Evolutionary conservation across 768 basidiomycete genomes (phyloP).

Genomic region (Suillus ampliporus): DNA sequence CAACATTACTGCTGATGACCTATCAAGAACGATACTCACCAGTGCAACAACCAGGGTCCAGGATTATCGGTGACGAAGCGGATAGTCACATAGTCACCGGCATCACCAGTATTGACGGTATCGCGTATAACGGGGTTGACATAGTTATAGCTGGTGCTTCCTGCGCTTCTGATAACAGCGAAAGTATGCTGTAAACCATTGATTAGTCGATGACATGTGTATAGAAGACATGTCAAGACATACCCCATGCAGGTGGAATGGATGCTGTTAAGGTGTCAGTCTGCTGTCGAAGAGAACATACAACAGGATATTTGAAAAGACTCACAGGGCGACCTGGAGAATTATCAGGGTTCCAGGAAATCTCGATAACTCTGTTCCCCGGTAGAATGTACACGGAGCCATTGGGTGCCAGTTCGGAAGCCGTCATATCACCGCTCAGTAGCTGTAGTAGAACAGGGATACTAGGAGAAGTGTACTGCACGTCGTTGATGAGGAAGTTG

Average conservation of each 20-base stretch:
- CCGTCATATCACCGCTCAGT: slow-evolving; percentile 42
- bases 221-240: not conserved
- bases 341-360: slow-evolving; percentile 25
- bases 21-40: not conserved
- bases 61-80: slow-evolving; percentile 3
- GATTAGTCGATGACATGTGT: not conserved
- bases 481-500: slow-evolving; percentile 36
- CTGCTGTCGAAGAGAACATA: not conserved
- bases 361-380: slow-evolving; percentile 51
- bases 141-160: not conserved
- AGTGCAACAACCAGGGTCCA: slow-evolving; percentile 3
- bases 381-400: slow-evolving; percentile 52
- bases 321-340: slow-evolving; percentile 14
- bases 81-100: not conserved
- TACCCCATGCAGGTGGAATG: slow-evolving; percentile 27
- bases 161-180: not conserved
- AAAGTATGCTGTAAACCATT: not conserved
- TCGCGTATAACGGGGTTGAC: not conserved
- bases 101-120: not conserved
- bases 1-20: not conserved
- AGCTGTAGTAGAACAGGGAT: slow-evolving; percentile 53
- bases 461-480: slow-evolving; percentile 39
- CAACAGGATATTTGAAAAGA: not conserved
- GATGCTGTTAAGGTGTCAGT: slow-evolving; percentile 22
- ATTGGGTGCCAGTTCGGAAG: slow-evolving; percentile 42